Evolutionary conservation across 176 grass and related monocot species (phyloP), one percentile per base, ranked within the genome.

Genomic region (Ensete ventricosum): DNA sequence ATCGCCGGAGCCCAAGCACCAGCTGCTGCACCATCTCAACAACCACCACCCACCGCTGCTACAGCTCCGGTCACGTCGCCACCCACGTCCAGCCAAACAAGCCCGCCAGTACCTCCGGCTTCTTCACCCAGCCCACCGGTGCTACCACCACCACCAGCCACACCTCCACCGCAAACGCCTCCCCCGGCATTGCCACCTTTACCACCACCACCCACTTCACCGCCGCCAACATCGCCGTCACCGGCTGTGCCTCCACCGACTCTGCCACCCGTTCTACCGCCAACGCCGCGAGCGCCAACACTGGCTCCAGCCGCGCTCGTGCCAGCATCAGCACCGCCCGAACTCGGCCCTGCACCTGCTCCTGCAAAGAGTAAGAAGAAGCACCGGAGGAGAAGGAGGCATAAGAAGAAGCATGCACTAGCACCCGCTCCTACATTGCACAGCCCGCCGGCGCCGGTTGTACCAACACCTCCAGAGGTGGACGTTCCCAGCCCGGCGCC

Each of bases 301-400:
- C 75, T 79, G 21, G 59, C 85, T 21, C 85, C 91, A 2, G 84
- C 82, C 0, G 53, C 55, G 79, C 16, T 83, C 24, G 71, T 84
- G 0, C 48, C 29, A 67, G 43, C 69, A 2, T 25, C 78, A 9
- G 52, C 75, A 7, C 69, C 69, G 9, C 11, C 69, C 1, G 22
- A n/a, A 22, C 17, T 60, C 10, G 8, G 27, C 1, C 88, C 82
- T 0, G 88, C 85, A 1, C 73, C 91, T 49, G 87, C 89, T 1
- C 93, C 93, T 14, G 69, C 79, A 22, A 96, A 96, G 85, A 72
- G 85, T 53, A 96, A 84, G 77, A 82, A 88, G 66, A 96, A 86
- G 79, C 83, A 77, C 57, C 84, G 71, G 85, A 92, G 74, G 85
- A 84, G 79, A 58, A 84, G 79, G 64, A 53, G 85, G 50, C 77